Conservation (phyloP, 495 filamentous ascomycete genomes). For the Immersiella caudata region DNA sequence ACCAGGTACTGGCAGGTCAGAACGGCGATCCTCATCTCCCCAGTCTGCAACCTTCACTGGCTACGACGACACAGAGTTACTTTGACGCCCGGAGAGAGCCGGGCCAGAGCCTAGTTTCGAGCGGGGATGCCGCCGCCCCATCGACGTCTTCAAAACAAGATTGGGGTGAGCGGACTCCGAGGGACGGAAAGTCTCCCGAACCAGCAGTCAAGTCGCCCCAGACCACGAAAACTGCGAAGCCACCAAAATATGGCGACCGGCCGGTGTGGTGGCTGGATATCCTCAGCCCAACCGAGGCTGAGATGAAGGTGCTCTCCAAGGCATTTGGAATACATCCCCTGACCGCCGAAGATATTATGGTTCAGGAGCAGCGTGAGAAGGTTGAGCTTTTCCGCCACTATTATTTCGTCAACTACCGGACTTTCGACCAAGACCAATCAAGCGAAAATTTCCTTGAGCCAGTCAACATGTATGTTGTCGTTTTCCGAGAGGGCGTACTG, state of each 20-base stretch:
- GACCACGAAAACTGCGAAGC: conserved; percentile 29
- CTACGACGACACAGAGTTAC: conserved; percentile 32
- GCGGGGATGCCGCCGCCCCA: conserved; percentile 8
- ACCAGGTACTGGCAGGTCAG: conserved; percentile 31
- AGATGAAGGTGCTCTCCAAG: conserved; percentile 90
- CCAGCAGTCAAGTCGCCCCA: conserved; percentile 29
- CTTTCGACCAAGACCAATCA: conserved; percentile 90
- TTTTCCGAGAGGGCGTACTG: conserved; percentile 92
- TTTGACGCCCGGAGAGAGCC: conserved; percentile 27
- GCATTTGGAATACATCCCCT: conserved; percentile 93
- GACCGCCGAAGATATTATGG: conserved; percentile 94
- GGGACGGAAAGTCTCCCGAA: conserved; percentile 31
- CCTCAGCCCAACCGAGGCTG: conserved; percentile 82
- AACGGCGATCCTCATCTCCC: conserved; percentile 35
- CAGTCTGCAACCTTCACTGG: conserved; percentile 40
- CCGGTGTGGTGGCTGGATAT: conserved; percentile 97
- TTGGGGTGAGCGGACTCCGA: conserved; percentile 26
- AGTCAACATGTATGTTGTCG: conserved; percentile 96
- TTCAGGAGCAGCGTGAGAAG: conserved; percentile 95
- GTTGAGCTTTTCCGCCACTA: conserved; percentile 96
- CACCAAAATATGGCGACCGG: conserved; percentile 69
- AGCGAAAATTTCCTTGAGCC: conserved; percentile 90
- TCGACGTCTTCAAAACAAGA: conserved; percentile 23
- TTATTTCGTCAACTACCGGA: conserved; percentile 97
- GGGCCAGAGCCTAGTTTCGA: conserved; percentile 13